phyloP scores from a whole-genome alignment of 1,284 basidiomycete species.

The Cutaneotrichosporon spelunceum region DNA sequence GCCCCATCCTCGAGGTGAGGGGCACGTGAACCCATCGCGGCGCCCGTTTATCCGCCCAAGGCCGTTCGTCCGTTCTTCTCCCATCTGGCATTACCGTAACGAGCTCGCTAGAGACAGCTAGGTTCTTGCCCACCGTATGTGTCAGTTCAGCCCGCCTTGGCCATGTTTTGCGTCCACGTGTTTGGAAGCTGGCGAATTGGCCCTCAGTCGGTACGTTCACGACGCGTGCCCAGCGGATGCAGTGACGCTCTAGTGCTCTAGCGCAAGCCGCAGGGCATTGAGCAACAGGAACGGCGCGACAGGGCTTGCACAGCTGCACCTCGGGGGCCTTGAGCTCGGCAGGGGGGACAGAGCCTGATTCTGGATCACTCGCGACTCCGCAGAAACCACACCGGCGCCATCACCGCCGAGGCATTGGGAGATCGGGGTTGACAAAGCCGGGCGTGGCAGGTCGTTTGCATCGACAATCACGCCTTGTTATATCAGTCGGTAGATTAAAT shows the following conservation, averaged over 20 bases:
- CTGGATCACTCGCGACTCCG: no score
- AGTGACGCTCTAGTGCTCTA: no score
- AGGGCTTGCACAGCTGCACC: conserved; percentile 5
- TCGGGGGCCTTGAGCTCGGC: conserved; percentile 7
- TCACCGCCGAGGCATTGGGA: no score
- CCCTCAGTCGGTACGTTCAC: conserved; percentile 6
- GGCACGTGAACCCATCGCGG: neutral
- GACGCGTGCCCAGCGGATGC: no score
- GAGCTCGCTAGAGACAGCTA: neutral
- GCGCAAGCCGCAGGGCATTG: conserved; percentile 2
- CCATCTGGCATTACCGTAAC: conserved; percentile 1
- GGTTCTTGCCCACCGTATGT: neutral
- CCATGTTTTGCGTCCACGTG: conserved; percentile 8
- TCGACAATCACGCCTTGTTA: neutral
- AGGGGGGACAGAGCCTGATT: neutral
- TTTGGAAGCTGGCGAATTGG: conserved; percentile 1
- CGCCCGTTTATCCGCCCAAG: neutral
- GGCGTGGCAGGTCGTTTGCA: no score
- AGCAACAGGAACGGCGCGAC: conserved; percentile 1
- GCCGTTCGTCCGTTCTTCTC: conserved; percentile 10
- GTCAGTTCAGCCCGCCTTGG: conserved; percentile 6
- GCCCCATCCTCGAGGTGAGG: conserved; percentile 7
- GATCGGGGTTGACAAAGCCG: no score
- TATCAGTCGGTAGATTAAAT: conserved; percentile 7
- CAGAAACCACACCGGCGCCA: no score